Conservation (phyloP, 225 moss, liverwort and hornwort species). For the Sphagnum tenellum region DNA sequence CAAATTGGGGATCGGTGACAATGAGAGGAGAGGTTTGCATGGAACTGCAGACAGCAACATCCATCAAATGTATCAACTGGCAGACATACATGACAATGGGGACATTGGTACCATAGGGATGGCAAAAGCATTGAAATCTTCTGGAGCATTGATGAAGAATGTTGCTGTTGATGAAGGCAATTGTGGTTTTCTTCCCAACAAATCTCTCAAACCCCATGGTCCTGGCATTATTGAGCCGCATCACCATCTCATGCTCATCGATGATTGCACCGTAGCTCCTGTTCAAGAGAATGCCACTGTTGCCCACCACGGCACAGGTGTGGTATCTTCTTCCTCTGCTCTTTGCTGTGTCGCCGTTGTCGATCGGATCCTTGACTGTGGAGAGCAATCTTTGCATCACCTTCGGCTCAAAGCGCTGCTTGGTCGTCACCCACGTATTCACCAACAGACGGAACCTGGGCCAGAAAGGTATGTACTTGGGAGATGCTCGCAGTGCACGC, state of each 20-base stretch:
- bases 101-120: conserved; percentile 1
- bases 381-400: conserved; percentile 6
- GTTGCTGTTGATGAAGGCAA: conserved; percentile 7
- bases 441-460: conserved; percentile 4
- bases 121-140: not conserved
- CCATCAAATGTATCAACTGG: conserved; percentile 5
- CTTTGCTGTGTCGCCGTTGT: conserved; percentile 1
- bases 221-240: conserved; percentile 7
- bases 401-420: conserved; percentile 1
- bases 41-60: conserved; percentile 2
- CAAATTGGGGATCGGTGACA: conserved; percentile 2
- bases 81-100: conserved; percentile 4
- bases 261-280: conserved; percentile 2
- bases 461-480: not conserved
- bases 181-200: conserved; percentile 5
- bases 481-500: not conserved
- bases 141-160: conserved; percentile 3
- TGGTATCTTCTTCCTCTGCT: conserved; percentile 2
- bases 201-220: not conserved
- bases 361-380: conserved; percentile 4
- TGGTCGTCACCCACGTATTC: not conserved
- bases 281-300: conserved; percentile 6
- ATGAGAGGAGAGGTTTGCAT: conserved; percentile 1
- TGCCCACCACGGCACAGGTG: conserved; percentile 7
- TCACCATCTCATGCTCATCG: conserved; percentile 7